A percentile compares a stretch with the other conserved stretches of the same genome.
Evolutionary conservation across 1,284 basidiomycete species (phyloP).

Genomic region (Boletus subluridellus): DNA sequence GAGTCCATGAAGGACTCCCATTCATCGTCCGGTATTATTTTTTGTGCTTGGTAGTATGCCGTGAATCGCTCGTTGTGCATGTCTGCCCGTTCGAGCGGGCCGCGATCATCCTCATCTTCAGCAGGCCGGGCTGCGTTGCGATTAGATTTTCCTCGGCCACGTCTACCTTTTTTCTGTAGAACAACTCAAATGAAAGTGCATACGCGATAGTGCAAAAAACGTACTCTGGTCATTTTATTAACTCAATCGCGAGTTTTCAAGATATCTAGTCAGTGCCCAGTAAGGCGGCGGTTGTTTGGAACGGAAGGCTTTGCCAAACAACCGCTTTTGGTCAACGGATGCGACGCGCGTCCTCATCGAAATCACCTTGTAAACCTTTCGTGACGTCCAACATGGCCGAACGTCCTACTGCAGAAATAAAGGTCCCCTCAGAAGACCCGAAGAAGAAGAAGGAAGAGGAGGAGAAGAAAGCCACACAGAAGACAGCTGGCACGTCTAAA

Average conservation of each 20-base stretch:
- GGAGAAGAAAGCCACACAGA: constrained; percentile 35
- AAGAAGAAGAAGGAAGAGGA: constrained; percentile 64
- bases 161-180: constrained; percentile 19
- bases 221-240: constrained; percentile 20
- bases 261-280: background rate
- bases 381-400: constrained; percentile 47
- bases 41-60: constrained; percentile 74
- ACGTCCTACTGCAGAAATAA: constrained; percentile 52
- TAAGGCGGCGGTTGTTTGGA: constrained; percentile 31
- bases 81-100: constrained; percentile 51
- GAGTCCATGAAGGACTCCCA: constrained; percentile 76
- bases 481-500: constrained; percentile 50
- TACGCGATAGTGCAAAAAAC: background rate
- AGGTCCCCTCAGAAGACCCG: constrained; percentile 68
- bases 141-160: background rate
- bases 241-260: background rate
- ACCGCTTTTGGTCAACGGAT: constrained; percentile 25
- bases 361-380: constrained; percentile 7
- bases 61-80: constrained; percentile 74
- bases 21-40: constrained; percentile 69
- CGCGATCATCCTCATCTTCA: constrained; percentile 33
- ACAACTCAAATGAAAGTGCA: background rate
- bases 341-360: constrained; percentile 34
- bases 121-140: constrained; percentile 6
- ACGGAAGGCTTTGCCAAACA: constrained; percentile 34